These are phyloP conservation scores for Trifolium dubium DNA, from an alignment of 306 rosid species.

Conservation along the genomic window DNA sequence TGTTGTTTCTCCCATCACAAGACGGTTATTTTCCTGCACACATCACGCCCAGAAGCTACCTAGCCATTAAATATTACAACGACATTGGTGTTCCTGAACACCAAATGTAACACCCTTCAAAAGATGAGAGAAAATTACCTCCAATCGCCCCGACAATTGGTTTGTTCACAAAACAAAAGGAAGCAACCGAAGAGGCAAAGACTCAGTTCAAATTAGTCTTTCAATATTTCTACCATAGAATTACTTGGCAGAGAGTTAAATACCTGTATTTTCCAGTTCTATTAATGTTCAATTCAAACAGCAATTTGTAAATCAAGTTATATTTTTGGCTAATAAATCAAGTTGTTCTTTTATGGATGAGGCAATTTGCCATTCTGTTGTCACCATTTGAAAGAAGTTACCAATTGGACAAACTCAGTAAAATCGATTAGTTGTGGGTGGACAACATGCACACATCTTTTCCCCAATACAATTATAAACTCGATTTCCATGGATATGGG, in stretches of 20 bases:
- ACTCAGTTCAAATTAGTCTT: constrained; percentile 42
- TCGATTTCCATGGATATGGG: constrained; percentile 32
- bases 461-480: constrained; percentile 1
- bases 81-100: constrained; percentile 47
- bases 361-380: constrained; percentile 3
- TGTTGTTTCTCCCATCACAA: constrained; percentile 34
- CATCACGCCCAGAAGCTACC: constrained; percentile 37
- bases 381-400: constrained; percentile 34
- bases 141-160: constrained; percentile 35
- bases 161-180: constrained; percentile 32
- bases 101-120: constrained; percentile 44
- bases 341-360: constrained; percentile 19
- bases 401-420: constrained; percentile 7
- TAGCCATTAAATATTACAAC: constrained; percentile 36
- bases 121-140: constrained; percentile 56
- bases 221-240: constrained; percentile 38
- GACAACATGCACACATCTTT: constrained; percentile 32
- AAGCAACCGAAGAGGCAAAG: constrained; percentile 38
- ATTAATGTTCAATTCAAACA: constrained; percentile 42
- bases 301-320: constrained; percentile 32
- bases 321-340: constrained; percentile 10
- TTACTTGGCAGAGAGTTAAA: constrained; percentile 36
- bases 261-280: constrained; percentile 39
- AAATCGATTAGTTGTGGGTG: constrained; percentile 25
- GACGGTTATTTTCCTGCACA: constrained; percentile 53